These are phyloP conservation scores for Tolypocladium endophyticum DNA, from an alignment of 2,329 filamentous ascomycete genomes.

Conservation along the genomic window DNA sequence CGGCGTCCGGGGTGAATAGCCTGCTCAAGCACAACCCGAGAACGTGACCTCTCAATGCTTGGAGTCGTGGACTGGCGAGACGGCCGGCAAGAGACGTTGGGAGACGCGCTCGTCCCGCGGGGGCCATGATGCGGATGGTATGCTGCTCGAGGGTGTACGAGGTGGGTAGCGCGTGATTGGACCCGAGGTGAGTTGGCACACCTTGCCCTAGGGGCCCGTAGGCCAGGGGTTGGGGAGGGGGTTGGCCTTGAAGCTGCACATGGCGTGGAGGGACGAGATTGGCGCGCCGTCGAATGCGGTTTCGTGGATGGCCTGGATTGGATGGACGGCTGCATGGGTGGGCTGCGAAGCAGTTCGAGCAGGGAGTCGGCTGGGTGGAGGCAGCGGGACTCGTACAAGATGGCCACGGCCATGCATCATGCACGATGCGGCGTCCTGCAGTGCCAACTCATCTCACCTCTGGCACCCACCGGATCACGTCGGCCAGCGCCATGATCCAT, in stretches of 20 bases:
- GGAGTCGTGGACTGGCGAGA: background rate
- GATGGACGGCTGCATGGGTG: conserved; percentile 1
- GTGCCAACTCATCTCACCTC: conserved; percentile 10
- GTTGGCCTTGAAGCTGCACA: conserved; percentile 6
- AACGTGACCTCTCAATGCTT: background rate
- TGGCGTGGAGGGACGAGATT: conserved; percentile 19
- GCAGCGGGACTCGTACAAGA: background rate
- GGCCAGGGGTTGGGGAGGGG: background rate
- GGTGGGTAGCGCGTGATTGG: conserved; percentile 17
- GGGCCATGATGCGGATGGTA: background rate
- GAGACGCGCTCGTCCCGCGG: background rate
- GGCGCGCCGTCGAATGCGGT: conserved; percentile 6
- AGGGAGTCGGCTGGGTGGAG: background rate
- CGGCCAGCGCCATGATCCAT: background rate
- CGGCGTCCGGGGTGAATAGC: background rate
- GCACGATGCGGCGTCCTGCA: conserved; percentile 7
- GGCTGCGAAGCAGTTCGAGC: background rate
- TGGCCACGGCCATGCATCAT: conserved; percentile 1
- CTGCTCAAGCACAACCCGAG: background rate
- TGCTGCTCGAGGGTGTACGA: background rate
- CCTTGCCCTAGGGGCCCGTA: background rate
- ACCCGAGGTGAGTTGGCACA: conserved; percentile 13
- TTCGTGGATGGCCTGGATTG: conserved; percentile 12
- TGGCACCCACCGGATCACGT: background rate
- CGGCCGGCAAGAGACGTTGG: background rate